These are phyloP conservation scores for Pestalotiopsis sp. DNA, from an alignment of 2,329 filamentous ascomycete species.

Conservation along the genomic window DNA sequence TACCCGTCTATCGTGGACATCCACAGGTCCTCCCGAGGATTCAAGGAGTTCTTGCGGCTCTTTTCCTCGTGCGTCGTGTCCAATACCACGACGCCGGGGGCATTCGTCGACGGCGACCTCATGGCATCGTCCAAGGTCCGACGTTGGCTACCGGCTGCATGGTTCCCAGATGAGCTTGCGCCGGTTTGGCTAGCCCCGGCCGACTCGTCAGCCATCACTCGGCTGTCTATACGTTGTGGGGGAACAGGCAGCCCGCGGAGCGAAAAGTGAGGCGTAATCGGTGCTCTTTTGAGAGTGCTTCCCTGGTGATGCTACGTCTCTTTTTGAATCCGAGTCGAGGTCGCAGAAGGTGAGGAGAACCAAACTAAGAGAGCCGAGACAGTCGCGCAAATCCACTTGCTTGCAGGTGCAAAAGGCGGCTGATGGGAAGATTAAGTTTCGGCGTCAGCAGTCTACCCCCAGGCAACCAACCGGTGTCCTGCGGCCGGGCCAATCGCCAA, in stretches of 20 bases:
- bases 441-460: background rate
- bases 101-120: slow-evolving; percentile 38
- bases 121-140: slow-evolving; percentile 42
- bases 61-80: slow-evolving; percentile 35
- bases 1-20: slow-evolving; percentile 51
- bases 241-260: background rate
- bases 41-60: slow-evolving; percentile 33
- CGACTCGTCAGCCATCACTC: background rate
- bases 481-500: background rate
- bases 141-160: background rate
- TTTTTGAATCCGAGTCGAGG: background rate
- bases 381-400: background rate
- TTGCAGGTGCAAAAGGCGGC: background rate
- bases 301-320: background rate
- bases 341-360: background rate
- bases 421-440: background rate
- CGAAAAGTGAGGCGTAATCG: background rate
- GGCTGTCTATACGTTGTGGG: background rate
- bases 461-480: background rate
- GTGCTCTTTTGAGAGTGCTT: background rate
- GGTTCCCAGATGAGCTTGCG: slow-evolving; percentile 4
- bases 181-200: background rate
- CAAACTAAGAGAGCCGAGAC: background rate
- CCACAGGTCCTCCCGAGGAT: slow-evolving; percentile 50
- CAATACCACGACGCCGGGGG: slow-evolving; percentile 42